Percentiles rank a stretch among this genome's conserved stretches.
These are phyloP conservation scores for Pichia rugopelliculosa DNA, from an alignment of 805 yeast genomes.

Conservation along the genomic window DNA sequence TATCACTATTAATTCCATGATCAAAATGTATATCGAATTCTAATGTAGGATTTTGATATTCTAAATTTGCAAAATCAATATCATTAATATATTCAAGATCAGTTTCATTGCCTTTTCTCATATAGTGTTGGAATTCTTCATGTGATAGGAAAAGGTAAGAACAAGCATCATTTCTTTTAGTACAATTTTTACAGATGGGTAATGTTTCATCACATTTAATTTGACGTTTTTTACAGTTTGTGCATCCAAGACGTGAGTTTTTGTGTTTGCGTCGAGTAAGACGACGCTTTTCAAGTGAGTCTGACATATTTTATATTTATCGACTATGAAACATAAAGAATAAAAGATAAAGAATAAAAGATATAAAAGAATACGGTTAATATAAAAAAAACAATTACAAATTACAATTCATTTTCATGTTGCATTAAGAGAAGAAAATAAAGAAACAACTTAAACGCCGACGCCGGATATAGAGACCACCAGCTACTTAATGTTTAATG, in stretches of 20 bases:
- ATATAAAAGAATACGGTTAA: too few relatives aligned
- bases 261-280: conserved; percentile 36
- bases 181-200: conserved; percentile 23
- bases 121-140: not conserved
- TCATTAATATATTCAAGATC: not conserved
- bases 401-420: too few relatives aligned
- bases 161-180: conserved; percentile 10
- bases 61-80: not conserved
- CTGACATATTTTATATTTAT: too few relatives aligned
- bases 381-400: too few relatives aligned
- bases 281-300: not conserved
- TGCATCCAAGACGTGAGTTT: conserved; percentile 32
- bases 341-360: too few relatives aligned
- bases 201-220: conserved; percentile 25
- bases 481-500: too few relatives aligned
- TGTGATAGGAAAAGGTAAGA: not conserved
- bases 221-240: conserved; percentile 22
- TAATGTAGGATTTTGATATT: not conserved
- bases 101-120: not conserved
- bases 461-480: too few relatives aligned
- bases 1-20: not conserved
- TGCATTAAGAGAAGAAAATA: too few relatives aligned
- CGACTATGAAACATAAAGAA: too few relatives aligned
- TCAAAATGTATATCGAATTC: not conserved
- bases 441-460: too few relatives aligned